Evolutionary conservation across 1,284 basidiomycete genomes (phyloP).

Genomic region (Omphalotus olearius): DNA sequence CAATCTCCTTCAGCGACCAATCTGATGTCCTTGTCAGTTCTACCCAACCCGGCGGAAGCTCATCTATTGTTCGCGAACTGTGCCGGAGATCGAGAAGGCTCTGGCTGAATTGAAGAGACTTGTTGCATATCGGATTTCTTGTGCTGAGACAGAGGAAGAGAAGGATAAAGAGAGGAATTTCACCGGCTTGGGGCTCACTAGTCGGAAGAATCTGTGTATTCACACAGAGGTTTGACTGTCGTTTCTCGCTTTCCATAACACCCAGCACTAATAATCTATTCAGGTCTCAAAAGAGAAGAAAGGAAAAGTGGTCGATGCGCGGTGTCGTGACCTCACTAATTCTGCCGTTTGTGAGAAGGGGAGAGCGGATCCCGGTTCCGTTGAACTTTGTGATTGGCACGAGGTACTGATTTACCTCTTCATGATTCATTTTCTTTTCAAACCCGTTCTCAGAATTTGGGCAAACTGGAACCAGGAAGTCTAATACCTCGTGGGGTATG

Average conservation of each 20-base stretch:
- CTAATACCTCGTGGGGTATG: slow-evolving; percentile 88
- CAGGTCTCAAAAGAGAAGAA: slow-evolving; percentile 97
- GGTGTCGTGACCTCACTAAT: slow-evolving; percentile 94
- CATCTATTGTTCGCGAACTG: slow-evolving; percentile 98
- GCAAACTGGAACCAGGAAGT: slow-evolving; percentile 78
- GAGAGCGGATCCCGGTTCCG: slow-evolving; percentile 84
- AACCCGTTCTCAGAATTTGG: slow-evolving; percentile 31
- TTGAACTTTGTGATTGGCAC: slow-evolving; percentile 93
- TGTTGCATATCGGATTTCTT: slow-evolving; percentile 82
- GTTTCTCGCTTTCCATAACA: not conserved
- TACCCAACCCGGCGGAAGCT: slow-evolving; percentile 91
- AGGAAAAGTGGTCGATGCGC: slow-evolving; percentile 94
- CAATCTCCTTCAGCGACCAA: not conserved
- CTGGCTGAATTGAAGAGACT: slow-evolving; percentile 93
- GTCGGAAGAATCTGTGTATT: slow-evolving; percentile 95
- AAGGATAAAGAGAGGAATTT: slow-evolving; percentile 81
- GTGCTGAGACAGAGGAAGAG: slow-evolving; percentile 71
- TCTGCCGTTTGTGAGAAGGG: slow-evolving; percentile 84
- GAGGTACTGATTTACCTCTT: slow-evolving; percentile 57
- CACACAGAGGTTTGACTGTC: slow-evolving; percentile 80
- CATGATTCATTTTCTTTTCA: not conserved
- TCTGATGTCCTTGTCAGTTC: slow-evolving; percentile 51
- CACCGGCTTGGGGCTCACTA: slow-evolving; percentile 89
- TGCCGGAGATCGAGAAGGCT: slow-evolving; percentile 99
- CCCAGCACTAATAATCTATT: not conserved